A percentile compares a stretch with the other conserved stretches of the same genome.
phyloP scores from a whole-genome alignment of 306 rosid genomes.

The Mimosa pudica region DNA sequence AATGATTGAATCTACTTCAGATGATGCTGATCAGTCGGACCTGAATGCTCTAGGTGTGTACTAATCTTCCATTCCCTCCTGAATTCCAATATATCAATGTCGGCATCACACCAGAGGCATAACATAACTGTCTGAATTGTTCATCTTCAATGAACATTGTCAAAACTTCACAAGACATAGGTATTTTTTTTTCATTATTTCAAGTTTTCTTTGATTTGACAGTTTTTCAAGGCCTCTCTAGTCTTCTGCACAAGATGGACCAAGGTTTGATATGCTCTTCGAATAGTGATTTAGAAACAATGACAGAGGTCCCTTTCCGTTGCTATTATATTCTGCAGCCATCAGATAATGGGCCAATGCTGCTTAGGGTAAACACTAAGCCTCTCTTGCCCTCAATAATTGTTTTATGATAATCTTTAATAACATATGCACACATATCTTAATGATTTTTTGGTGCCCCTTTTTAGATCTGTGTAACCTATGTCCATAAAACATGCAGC shows the following conservation, averaged over 20 bases:
- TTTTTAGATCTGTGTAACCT: conserved; percentile 26
- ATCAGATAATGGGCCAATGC: conserved; percentile 71
- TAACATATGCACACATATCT: conserved; percentile 26
- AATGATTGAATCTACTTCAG: conserved; percentile 53
- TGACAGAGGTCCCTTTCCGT: conserved; percentile 58
- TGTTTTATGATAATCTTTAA: conserved; percentile 12
- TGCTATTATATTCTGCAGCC: conserved; percentile 76
- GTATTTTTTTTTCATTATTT: conserved; percentile 29
- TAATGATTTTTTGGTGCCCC: conserved; percentile 21
- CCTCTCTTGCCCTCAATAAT: conserved; percentile 21
- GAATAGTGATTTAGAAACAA: conserved; percentile 56
- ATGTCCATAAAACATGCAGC: conserved; percentile 52
- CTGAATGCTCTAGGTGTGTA: conserved; percentile 63
- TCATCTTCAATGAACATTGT: conserved; percentile 13
- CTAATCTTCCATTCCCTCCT: conserved; percentile 31
- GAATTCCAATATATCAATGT: conserved; percentile 26
- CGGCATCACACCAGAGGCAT: conserved; percentile 17
- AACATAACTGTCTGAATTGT: conserved; percentile 4
- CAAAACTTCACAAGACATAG: conserved; percentile 28
- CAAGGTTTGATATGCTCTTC: conserved; percentile 55
- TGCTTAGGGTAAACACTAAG: conserved; percentile 58
- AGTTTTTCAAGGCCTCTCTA: conserved; percentile 53
- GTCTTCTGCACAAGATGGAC: conserved; percentile 48
- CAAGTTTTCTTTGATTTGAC: conserved; percentile 36
- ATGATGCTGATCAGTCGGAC: conserved; percentile 55